These are phyloP conservation scores for Dioscorea alata DNA, from an alignment of 106 monocot species.

Conservation along the genomic window DNA sequence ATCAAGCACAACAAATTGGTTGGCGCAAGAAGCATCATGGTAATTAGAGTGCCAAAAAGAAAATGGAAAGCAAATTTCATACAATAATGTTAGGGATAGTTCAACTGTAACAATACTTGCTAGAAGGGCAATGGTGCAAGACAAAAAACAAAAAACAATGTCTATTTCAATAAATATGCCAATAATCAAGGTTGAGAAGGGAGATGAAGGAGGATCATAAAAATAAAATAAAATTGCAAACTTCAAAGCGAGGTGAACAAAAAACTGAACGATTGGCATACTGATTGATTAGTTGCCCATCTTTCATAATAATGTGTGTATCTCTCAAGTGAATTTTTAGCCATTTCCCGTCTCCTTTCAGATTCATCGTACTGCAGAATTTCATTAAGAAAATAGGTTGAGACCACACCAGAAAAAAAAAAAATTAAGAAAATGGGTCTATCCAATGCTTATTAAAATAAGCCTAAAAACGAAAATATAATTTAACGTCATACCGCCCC, in stretches of 20 bases:
- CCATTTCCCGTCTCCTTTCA: slow-evolving; percentile 91
- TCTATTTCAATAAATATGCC: neutral
- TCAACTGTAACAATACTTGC: neutral
- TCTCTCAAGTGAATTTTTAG: slow-evolving; percentile 80
- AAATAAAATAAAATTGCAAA: neutral
- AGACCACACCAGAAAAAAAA: neutral
- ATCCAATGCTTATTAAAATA: neutral
- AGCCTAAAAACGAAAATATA: neutral
- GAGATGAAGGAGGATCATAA: neutral
- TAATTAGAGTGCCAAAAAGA: too few species aligned
- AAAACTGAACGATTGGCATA: slow-evolving; percentile 19
- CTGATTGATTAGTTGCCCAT: slow-evolving; percentile 84
- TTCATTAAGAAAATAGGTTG: neutral
- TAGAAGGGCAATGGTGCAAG: neutral
- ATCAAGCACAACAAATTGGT: too few species aligned
- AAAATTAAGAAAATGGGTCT: neutral
- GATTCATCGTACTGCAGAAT: slow-evolving; percentile 66
- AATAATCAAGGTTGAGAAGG: neutral
- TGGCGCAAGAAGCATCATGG: too few species aligned
- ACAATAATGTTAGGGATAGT: too few species aligned
- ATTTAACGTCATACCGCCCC: slow-evolving; percentile 47
- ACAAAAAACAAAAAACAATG: neutral
- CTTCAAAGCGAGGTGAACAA: neutral
- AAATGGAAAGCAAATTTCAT: too few species aligned
- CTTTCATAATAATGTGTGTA: slow-evolving; percentile 90